Percentiles rank a stretch among this genome's conserved stretches.
Evolutionary conservation across 2,329 filamentous ascomycete species (phyloP).

Genomic region (Trichoderma cornu-damae): DNA sequence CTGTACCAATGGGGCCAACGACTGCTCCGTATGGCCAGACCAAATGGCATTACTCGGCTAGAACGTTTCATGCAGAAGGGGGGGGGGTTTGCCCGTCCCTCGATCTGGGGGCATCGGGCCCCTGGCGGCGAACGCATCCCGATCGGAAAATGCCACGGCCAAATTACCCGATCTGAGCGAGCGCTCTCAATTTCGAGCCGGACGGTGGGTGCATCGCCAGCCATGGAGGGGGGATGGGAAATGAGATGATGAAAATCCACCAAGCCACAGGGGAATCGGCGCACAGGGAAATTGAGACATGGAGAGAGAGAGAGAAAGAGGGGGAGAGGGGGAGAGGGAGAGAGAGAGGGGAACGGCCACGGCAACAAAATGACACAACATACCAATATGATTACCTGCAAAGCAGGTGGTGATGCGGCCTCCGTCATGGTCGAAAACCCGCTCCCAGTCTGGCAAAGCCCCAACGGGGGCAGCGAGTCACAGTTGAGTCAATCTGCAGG

Average conservation of each 20-base stretch:
- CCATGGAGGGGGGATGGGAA: background rate
- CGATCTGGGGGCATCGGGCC: slow-evolving; percentile 13
- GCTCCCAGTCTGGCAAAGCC: background rate
- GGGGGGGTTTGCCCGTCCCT: slow-evolving; percentile 11
- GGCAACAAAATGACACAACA: no score
- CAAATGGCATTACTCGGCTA: slow-evolving; percentile 10
- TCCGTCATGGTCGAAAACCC: slow-evolving; percentile 21
- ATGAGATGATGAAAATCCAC: background rate
- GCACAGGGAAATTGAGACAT: background rate
- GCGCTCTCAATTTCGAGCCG: slow-evolving; percentile 4
- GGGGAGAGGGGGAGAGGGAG: background rate
- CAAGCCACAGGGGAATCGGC: background rate
- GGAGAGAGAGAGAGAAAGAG: background rate
- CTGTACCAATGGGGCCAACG: slow-evolving; percentile 8
- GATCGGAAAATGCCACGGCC: slow-evolving; percentile 17
- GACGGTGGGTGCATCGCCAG: slow-evolving; percentile 9
- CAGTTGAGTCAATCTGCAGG: slow-evolving; percentile 7
- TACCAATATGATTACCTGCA: slow-evolving; percentile 73
- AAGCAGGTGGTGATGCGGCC: slow-evolving; percentile 40
- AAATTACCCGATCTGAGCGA: slow-evolving; percentile 17
- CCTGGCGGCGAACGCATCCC: slow-evolving; percentile 17
- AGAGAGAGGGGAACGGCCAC: background rate
- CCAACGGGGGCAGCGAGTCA: background rate
- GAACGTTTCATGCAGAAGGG: slow-evolving; percentile 16
- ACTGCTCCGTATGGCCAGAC: slow-evolving; percentile 1